Evolutionary conservation across 768 basidiomycete species (phyloP), one percentile per base, ranked within the genome.

Genomic region (Holtermanniella nyarrowii): DNA sequence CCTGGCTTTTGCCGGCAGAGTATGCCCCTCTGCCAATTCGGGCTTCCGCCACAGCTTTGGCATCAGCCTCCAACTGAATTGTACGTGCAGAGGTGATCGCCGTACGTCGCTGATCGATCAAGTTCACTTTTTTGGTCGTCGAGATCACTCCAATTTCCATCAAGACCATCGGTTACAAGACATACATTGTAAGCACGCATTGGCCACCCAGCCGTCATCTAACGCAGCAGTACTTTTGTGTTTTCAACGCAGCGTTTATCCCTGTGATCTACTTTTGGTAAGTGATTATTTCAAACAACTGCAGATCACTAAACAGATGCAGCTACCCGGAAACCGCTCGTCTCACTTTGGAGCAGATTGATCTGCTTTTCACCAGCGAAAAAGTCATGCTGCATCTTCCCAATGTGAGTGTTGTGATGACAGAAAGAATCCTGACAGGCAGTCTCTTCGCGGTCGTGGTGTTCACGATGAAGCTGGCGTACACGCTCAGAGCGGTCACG

Each of bases 51-150:
- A 46, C 48, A 7, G 56, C 56, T 25, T 37, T 58, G 22, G 52
- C 44, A 39, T 50, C 53, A 1, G 52, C 56, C 3, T 54, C 53
- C 14, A 58, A 58, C 42, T 58, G 56, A 53, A 54, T 58, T n/a
- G n/a, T n/a, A n/a, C n/a, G n/a, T n/a, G n/a, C n/a, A n/a, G n/a
- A n/a, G n/a, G n/a, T n/a, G n/a, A n/a, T n/a, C n/a, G n/a, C n/a
- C n/a, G n/a, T n/a, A n/a, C n/a, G n/a, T n/a, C n/a, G n/a, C n/a
- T n/a, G n/a, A n/a, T n/a, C n/a, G n/a, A n/a, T n/a, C 42, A 3
- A 45, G 55, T 55, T 55, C 41, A 49, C 42, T 7, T 57, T 57
- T 45, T 21, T 53, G 13, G 51, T 57, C 42, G 51, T 57, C 16
- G 45, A 49, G 50, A 53, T 57, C 47, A 57, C 56, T 10, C 56